Percentiles rank a stretch among this genome's conserved stretches.
Evolutionary conservation across 2,329 filamentous ascomycete genomes (phyloP).

Genomic region (Colletotrichum lupini): DNA sequence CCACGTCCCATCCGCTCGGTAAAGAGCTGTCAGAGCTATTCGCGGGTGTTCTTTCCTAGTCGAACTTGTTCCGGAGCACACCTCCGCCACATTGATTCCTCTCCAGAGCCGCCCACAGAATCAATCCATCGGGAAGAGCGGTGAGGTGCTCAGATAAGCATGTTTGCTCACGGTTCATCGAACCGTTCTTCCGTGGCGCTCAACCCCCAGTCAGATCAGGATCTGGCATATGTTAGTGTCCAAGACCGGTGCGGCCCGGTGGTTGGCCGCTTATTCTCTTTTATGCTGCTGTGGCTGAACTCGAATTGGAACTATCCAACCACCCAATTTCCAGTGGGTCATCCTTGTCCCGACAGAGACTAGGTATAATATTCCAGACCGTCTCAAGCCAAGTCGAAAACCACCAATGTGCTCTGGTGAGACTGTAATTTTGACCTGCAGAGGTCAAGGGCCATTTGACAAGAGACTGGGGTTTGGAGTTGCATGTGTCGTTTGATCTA

Average conservation of each 20-base stretch:
- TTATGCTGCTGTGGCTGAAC: neutral
- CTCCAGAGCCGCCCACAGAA: neutral
- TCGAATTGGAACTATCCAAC: neutral
- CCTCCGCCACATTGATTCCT: neutral
- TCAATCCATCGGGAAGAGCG: constrained; percentile 5
- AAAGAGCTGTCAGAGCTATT: neutral
- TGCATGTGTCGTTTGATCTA: constrained; percentile 7
- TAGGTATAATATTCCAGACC: neutral
- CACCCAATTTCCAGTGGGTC: neutral
- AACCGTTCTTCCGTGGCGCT: neutral
- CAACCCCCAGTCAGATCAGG: neutral
- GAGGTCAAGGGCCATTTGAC: neutral
- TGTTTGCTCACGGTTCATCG: neutral
- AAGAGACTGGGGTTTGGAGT: neutral
- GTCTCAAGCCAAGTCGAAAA: neutral
- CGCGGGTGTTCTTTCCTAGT: neutral
- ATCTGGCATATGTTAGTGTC: constrained; percentile 13
- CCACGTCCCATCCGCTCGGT: neutral
- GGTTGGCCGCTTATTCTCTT: neutral
- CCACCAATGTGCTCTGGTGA: neutral
- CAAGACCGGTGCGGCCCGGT: constrained; percentile 21
- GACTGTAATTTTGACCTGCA: neutral
- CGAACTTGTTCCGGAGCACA: no score
- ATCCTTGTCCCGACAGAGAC: neutral
- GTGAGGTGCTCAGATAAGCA: constrained; percentile 14